Conservation (phyloP, 2,329 filamentous ascomycete genomes). For the Alternaria conjuncta region DNA sequence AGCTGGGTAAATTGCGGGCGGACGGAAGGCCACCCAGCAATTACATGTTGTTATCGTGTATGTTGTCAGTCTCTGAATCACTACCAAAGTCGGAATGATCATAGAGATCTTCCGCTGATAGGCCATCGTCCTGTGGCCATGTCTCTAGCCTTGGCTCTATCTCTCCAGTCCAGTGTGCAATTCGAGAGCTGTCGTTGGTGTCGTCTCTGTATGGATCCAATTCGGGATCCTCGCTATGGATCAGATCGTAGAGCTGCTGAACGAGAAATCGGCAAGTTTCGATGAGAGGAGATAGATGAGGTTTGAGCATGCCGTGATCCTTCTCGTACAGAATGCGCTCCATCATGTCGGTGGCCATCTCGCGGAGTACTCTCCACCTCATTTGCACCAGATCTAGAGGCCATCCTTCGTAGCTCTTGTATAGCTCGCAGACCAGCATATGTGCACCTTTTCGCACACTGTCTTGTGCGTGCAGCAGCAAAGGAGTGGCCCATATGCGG, state of each 20-base stretch:
- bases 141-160: slow-evolving; percentile 30
- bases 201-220: slow-evolving; percentile 27
- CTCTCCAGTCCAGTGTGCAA: slow-evolving; percentile 29
- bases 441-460: slow-evolving; percentile 32
- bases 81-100: slow-evolving; percentile 48
- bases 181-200: slow-evolving; percentile 28
- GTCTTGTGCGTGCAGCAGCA: slow-evolving; percentile 42
- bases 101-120: slow-evolving; percentile 39
- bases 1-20: neutral
- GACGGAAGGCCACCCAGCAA: neutral
- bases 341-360: slow-evolving; percentile 24
- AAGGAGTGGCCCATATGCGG: slow-evolving; percentile 23
- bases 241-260: slow-evolving; percentile 25
- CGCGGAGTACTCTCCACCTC: slow-evolving; percentile 32
- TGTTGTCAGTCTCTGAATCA: slow-evolving; percentile 44
- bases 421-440: slow-evolving; percentile 31
- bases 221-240: slow-evolving; percentile 26
- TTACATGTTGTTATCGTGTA: slow-evolving; percentile 25
- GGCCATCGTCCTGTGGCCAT: slow-evolving; percentile 38
- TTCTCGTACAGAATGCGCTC: slow-evolving; percentile 34
- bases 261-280: slow-evolving; percentile 25
- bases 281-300: slow-evolving; percentile 36
- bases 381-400: slow-evolving; percentile 17
- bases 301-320: slow-evolving; percentile 26
- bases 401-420: slow-evolving; percentile 23